Evolutionary conservation across 164 flowering plant species (phyloP).

Genomic region (Umbellularia californica): DNA sequence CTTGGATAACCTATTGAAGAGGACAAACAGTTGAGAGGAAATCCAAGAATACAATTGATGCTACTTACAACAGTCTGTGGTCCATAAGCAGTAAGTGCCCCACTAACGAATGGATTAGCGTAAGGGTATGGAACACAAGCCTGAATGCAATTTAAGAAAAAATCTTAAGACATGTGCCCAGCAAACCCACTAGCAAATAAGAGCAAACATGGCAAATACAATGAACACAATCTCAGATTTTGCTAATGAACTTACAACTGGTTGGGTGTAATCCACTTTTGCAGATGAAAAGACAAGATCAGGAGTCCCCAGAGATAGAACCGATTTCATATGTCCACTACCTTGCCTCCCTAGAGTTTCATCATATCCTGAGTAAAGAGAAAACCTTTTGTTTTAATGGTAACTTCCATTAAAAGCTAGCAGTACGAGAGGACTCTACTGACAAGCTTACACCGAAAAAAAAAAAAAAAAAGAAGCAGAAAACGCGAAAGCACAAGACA

Average conservation of each 20-base stretch:
- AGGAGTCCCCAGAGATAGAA: slow-evolving; percentile 32
- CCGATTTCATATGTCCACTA: slow-evolving; percentile 36
- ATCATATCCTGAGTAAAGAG: slow-evolving; percentile 21
- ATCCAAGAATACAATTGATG: no score
- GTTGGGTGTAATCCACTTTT: slow-evolving; percentile 34
- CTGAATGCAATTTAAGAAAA: slow-evolving; percentile 26
- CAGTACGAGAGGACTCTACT: background rate
- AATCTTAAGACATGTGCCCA: slow-evolving; percentile 1
- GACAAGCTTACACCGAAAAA: background rate
- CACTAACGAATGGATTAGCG: slow-evolving; percentile 45
- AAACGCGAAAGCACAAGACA: background rate
- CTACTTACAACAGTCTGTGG: slow-evolving; percentile 53
- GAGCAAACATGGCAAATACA: background rate
- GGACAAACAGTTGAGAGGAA: no score
- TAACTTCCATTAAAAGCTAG: background rate
- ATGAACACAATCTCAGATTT: background rate
- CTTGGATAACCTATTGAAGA: background rate
- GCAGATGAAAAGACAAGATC: slow-evolving; percentile 29
- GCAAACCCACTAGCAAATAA: background rate
- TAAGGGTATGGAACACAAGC: slow-evolving; percentile 40
- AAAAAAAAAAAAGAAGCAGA: no score
- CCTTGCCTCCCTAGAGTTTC: slow-evolving; percentile 29
- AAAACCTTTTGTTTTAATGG: background rate
- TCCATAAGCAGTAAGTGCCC: slow-evolving; percentile 46
- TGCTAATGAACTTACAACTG: slow-evolving; percentile 39